These are phyloP conservation scores for Sergeia podlipaevii DNA, from an alignment of 208 protist species.

Conservation along the genomic window DNA sequence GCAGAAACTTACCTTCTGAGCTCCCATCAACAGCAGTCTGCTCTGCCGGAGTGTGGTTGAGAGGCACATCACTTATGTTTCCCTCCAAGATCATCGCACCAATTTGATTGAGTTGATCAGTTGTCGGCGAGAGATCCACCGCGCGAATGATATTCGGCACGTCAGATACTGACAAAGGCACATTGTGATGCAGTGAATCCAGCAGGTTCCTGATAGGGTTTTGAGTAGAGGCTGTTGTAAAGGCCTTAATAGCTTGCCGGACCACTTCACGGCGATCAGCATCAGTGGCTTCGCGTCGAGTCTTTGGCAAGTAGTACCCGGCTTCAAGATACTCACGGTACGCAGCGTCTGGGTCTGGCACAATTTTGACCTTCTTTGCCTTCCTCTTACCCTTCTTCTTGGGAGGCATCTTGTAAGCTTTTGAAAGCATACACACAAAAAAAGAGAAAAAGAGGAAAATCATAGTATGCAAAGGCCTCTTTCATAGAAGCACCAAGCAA, in stretches of 20 bases:
- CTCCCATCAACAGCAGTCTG: no score
- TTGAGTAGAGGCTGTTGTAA: conserved; percentile 6
- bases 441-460: conserved; percentile 5
- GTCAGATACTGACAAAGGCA: no score
- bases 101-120: conserved; percentile 33
- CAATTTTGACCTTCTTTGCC: conserved; percentile 21
- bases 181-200: no score
- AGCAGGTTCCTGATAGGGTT: not conserved
- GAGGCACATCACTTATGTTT: no score
- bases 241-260: conserved; percentile 17
- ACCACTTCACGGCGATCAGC: not conserved
- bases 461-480: no score
- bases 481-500: no score
- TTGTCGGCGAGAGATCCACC: conserved; percentile 38
- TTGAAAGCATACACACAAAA: not conserved
- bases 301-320: conserved; percentile 39
- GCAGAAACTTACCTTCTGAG: no score
- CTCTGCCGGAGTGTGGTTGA: no score
- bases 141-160: conserved; percentile 43
- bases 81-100: conserved; percentile 2
- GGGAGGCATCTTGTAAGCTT: conserved; percentile 16
- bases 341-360: conserved; percentile 33
- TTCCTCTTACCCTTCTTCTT: conserved; percentile 30
- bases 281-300: conserved; percentile 4
- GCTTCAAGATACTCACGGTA: conserved; percentile 40